Conservation (phyloP, 768 basidiomycete species). For the Sporobolomyces phaffii region DNA sequence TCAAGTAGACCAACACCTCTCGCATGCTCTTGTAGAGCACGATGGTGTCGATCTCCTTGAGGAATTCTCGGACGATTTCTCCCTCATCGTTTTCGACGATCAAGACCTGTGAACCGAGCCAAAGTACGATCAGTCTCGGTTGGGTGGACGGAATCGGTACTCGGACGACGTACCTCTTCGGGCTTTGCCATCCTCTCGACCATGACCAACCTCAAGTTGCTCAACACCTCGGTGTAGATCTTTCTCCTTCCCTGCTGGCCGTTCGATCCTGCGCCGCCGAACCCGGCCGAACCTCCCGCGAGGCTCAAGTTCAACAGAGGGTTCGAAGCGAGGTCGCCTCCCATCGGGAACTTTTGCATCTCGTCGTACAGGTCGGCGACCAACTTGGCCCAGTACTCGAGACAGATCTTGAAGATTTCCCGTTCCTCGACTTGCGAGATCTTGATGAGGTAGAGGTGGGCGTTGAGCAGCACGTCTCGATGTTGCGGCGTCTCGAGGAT, state of each 20-base stretch:
- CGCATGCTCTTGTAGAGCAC: constrained; percentile 99
- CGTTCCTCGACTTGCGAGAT: constrained; percentile 96
- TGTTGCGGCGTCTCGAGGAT: constrained; percentile 87
- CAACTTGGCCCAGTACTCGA: constrained; percentile 95
- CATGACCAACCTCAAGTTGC: constrained; percentile 86
- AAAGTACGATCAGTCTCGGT: background rate
- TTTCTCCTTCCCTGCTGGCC: constrained; percentile 69
- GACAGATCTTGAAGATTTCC: constrained; percentile 97
- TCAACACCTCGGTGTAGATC: constrained; percentile 89
- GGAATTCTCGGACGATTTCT: constrained; percentile 94
- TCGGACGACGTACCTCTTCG: constrained; percentile 87
- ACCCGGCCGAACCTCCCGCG: constrained; percentile 52
- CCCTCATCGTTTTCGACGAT: constrained; percentile 99
- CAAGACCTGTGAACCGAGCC: constrained; percentile 59
- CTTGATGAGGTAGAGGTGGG: constrained; percentile 97
- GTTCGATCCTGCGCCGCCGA: constrained; percentile 43
- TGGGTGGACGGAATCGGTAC: too few relatives aligned
- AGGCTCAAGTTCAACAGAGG: constrained; percentile 73
- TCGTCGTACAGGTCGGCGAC: constrained; percentile 96
- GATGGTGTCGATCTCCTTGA: constrained; percentile 89
- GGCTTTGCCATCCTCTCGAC: constrained; percentile 99
- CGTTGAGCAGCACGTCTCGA: constrained; percentile 88
- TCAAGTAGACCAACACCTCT: constrained; percentile 92
- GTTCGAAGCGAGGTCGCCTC: constrained; percentile 75
- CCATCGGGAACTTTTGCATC: constrained; percentile 64